Evolutionary conservation across 768 basidiomycete species (phyloP), one percentile per base, ranked within the genome.

Genomic region (Macrolepiota dolichaula): DNA sequence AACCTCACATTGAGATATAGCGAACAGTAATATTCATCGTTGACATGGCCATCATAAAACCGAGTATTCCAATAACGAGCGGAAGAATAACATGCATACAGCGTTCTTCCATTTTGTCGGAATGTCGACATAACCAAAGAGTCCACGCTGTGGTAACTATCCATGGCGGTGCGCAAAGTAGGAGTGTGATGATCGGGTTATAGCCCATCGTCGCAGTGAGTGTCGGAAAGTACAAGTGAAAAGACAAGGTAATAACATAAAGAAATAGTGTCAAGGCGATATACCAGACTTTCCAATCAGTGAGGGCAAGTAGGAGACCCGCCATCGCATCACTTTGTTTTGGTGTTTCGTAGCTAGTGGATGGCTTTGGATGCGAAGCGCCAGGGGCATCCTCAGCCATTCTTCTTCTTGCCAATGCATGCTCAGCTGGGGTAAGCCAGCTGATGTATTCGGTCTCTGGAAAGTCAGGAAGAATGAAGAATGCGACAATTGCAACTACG

Each of bases 261-360:
- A 69, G 66, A 15, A 71, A 71, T 24, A 79, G 61, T 7, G 72
- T 68, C 6, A 76, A 37, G 6, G 77, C 71, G 55, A 80, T 72
- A 74, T 75, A 87, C 86, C 89, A 92, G 57, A 91, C 87, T 72
- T 87, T 88, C 82, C 82, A 79, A 68, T 92, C 91, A 10, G 78
- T 75, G 59, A 91, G 44, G 11, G 92, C 89, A 63, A 87, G 68
- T 9, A 72, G 63, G 2, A 92, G 68, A 9, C 89, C 89, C 27
- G 70, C 35, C 9, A 46, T 51, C 15, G 17, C 59, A 27, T 10
- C 49, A 36, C 22, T 69, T 13, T 63, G 59, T 29, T 67, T 59
- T 27, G 51, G 17, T 10, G 50, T 55, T 38, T 72, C 66, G 36
- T 71, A 71, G 10, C 13, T 35, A n/a, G 29, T 32, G 38, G 32